phyloP scores from a whole-genome alignment of 2,329 filamentous ascomycete genomes.

The Diaporthe sp. region DNA sequence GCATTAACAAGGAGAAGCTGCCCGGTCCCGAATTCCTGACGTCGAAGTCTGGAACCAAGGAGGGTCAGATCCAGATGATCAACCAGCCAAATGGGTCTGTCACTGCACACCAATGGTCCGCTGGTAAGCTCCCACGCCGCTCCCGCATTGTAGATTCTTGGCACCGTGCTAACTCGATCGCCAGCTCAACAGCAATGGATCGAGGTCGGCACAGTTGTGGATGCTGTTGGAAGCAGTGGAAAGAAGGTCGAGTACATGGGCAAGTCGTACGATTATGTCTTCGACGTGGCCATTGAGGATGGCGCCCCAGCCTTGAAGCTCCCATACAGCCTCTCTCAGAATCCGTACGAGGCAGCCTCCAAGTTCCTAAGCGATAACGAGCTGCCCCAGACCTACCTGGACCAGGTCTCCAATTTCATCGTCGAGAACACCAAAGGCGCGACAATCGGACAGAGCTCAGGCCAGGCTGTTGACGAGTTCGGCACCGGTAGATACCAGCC shows the following conservation, averaged over 20 bases:
- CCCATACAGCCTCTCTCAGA: conserved; percentile 93
- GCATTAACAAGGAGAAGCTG: conserved; percentile 91
- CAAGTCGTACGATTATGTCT: conserved; percentile 95
- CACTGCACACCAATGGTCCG: conserved; percentile 91
- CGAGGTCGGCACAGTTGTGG: conserved; percentile 93
- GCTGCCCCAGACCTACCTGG: conserved; percentile 87
- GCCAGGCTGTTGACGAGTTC: conserved; percentile 75
- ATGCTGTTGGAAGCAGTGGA: conserved; percentile 86
- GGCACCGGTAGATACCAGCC: conserved; percentile 85
- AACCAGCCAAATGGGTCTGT: conserved; percentile 84
- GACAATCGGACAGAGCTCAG: conserved; percentile 77
- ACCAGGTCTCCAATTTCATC: conserved; percentile 95
- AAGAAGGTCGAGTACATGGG: conserved; percentile 83
- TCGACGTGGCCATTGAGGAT: conserved; percentile 96
- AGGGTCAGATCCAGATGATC: conserved; percentile 96
- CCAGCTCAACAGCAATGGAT: conserved; percentile 80
- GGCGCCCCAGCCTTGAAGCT: conserved; percentile 93
- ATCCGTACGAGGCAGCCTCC: conserved; percentile 90
- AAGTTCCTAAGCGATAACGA: conserved; percentile 94
- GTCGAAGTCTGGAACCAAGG: conserved; percentile 89
- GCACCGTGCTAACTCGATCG: conserved; percentile 44
- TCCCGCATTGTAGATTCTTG: background rate
- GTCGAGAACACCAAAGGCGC: conserved; percentile 89
- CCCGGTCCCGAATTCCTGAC: conserved; percentile 90
- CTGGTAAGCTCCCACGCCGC: conserved; percentile 49